phyloP scores from a whole-genome alignment of 257 asterid genomes.

The Plectranthus barbatus region DNA sequence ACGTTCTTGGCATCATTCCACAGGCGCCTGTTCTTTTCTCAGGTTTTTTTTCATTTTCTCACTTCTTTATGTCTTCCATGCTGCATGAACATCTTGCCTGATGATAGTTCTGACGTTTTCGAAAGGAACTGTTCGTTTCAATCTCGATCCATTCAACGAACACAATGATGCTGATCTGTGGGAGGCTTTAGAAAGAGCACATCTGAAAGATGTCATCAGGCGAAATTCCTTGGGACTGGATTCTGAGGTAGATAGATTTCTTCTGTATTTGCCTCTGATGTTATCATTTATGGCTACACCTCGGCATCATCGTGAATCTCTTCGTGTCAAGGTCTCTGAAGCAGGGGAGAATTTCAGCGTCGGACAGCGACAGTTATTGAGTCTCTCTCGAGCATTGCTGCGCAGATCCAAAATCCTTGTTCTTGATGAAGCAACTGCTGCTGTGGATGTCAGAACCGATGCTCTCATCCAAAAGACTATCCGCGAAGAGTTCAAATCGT shows the following conservation, averaged over 20 bases:
- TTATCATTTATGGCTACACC: not conserved
- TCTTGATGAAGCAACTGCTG: slow-evolving; percentile 98
- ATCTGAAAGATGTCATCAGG: slow-evolving; percentile 79
- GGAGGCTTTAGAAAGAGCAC: slow-evolving; percentile 99
- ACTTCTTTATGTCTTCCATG: not conserved
- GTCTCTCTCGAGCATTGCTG: slow-evolving; percentile 92
- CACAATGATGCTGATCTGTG: slow-evolving; percentile 96
- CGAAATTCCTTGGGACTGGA: slow-evolving; percentile 79
- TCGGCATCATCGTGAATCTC: not conserved
- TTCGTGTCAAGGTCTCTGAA: slow-evolving; percentile 67
- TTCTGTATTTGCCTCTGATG: not conserved
- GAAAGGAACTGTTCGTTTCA: slow-evolving; percentile 82
- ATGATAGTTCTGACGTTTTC: slow-evolving; percentile 5
- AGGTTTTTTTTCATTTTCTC: slow-evolving; percentile 34
- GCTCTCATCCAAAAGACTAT: slow-evolving; percentile 95
- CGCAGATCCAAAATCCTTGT: slow-evolving; percentile 95
- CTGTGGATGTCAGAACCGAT: slow-evolving; percentile 92
- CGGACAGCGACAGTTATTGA: slow-evolving; percentile 85
- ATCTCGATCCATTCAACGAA: slow-evolving; percentile 92
- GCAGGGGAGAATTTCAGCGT: slow-evolving; percentile 98
- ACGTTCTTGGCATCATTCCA: slow-evolving; percentile 94
- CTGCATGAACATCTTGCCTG: not conserved
- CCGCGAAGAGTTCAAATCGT: slow-evolving; percentile 77
- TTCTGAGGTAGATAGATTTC: slow-evolving; percentile 53
- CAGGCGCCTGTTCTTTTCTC: slow-evolving; percentile 97